A percentile compares a stretch with the other conserved stretches of the same genome.
These are phyloP conservation scores for Haberlea rhodopensis DNA, from an alignment of 257 asterid genomes.

Conservation along the genomic window DNA sequence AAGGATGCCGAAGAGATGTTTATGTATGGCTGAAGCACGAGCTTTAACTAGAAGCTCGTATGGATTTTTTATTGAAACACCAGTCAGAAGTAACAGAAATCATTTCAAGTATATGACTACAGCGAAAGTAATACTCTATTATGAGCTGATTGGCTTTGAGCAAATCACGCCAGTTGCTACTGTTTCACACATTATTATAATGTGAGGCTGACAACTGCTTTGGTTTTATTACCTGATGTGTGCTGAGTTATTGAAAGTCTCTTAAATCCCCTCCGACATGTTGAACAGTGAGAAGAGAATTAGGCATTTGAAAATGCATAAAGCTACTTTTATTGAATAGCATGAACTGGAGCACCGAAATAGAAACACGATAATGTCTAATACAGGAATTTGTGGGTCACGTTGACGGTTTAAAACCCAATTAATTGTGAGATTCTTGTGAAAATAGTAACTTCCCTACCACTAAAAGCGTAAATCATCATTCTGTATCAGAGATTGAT, in stretches of 20 bases:
- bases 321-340: background rate
- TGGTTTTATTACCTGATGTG: background rate
- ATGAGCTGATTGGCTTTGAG: no score
- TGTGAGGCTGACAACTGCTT: conserved; percentile 7
- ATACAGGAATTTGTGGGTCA: background rate
- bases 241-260: background rate
- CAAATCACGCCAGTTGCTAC: no score
- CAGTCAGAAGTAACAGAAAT: no score
- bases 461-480: background rate
- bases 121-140: no score
- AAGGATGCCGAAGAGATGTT: no score
- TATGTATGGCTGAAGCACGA: no score
- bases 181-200: no score
- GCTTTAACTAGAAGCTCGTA: no score
- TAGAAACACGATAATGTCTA: background rate
- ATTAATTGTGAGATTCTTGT: background rate
- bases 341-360: background rate
- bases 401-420: background rate
- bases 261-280: background rate
- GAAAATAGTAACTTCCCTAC: background rate
- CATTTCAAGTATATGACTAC: no score
- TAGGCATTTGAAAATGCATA: background rate
- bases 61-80: no score
- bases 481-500: conserved; percentile 8
- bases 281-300: background rate